phyloP scores from a whole-genome alignment of 257 asterid genomes.

The Avicennia marina region DNA sequence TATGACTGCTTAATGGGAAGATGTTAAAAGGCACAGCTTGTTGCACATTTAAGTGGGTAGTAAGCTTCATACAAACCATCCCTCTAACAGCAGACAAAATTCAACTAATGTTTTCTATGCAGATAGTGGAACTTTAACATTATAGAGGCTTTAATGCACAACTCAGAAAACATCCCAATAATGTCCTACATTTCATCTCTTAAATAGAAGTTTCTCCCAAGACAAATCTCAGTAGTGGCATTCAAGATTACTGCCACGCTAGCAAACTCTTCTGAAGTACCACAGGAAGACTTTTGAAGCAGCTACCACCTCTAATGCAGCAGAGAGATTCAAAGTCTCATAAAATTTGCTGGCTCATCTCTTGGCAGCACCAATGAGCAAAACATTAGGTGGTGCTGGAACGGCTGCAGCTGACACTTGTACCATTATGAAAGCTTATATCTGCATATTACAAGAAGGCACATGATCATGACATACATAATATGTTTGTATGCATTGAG shows the following conservation, averaged over 20 bases:
- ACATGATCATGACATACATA: neutral
- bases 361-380: neutral
- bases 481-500: neutral
- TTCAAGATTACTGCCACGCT: neutral
- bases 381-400: constrained; percentile 3
- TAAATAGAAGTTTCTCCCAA: neutral
- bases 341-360: neutral
- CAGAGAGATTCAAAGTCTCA: neutral
- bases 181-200: neutral
- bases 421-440: neutral
- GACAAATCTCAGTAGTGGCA: neutral
- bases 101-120: neutral
- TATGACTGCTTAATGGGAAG: neutral
- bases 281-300: neutral
- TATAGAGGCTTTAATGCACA: neutral
- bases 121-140: neutral
- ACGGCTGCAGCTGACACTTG: neutral
- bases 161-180: neutral
- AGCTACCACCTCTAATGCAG: neutral
- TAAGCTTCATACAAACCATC: neutral
- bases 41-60: neutral
- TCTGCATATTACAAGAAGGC: constrained; percentile 3
- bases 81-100: neutral
- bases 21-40: neutral
- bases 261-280: neutral